A percentile compares a stretch with the other conserved stretches of the same genome.
Evolutionary conservation across 2,329 filamentous ascomycete species (phyloP).

Genomic region (Alternaria sp.): DNA sequence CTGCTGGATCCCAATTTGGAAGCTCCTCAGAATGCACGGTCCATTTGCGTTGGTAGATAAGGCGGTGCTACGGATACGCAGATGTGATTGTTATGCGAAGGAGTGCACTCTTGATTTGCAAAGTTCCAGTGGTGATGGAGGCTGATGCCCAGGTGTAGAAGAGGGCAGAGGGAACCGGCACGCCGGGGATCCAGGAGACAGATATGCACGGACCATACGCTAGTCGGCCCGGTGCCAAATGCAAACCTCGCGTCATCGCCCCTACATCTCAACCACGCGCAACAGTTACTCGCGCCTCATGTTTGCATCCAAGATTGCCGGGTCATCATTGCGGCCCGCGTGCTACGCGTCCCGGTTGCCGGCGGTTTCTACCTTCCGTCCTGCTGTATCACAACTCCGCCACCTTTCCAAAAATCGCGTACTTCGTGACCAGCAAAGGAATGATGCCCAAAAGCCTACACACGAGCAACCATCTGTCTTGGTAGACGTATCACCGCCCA

Average conservation of each 20-base stretch:
- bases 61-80: neutral
- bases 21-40: neutral
- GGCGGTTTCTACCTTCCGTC: neutral
- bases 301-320: slow-evolving; percentile 7
- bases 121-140: neutral
- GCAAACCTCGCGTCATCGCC: slow-evolving; percentile 13
- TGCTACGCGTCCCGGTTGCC: neutral
- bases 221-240: slow-evolving; percentile 14
- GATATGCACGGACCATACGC: slow-evolving; percentile 4
- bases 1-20: neutral
- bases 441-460: slow-evolving; percentile 1
- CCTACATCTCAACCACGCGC: slow-evolving; percentile 5
- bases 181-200: neutral
- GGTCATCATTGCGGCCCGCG: slow-evolving; percentile 8
- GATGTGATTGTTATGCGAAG: neutral
- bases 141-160: neutral
- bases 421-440: slow-evolving; percentile 10
- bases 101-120: neutral
- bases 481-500: slow-evolving; percentile 2
- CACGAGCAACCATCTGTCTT: slow-evolving; percentile 11
- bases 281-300: slow-evolving; percentile 6
- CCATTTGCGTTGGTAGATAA: neutral
- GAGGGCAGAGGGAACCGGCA: neutral
- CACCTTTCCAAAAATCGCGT: slow-evolving; percentile 4
- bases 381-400: slow-evolving; percentile 1